Base-by-base conservation (phyloP, 2,329 filamentous ascomycete genomes). In the Orbilia brochopaga region DNA sequence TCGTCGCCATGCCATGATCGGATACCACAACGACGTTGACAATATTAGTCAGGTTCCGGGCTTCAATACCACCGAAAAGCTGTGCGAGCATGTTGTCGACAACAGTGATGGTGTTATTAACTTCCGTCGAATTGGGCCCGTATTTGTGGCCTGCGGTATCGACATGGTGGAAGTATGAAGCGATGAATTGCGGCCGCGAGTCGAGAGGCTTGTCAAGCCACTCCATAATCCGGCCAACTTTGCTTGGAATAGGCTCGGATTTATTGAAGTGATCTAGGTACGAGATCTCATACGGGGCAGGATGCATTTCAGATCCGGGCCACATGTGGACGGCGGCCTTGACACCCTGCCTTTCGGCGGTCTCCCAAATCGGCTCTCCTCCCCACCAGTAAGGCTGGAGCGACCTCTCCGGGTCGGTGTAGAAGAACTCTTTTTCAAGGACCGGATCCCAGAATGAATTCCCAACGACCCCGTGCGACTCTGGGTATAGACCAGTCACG, bases 1-100 rank as follows among this genome's bases (percentile, higher is more conserved):
- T 97, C 0, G 92, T 96, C 0, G 94, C 94, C 94, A 99, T 99
- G 56, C 94, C 94, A 78, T 99, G 94, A 78, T 99, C 94, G 0
- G 92, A 97, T 1, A 99, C 93, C n/a, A 99, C 85, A 35, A 99
- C 87, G 6, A 99, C 85, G 75, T 99, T 99, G 78, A 97, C 91
- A 70, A 99, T 90, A 19, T 88, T 79, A 0, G 92, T 96, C 56
- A 99, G 81, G 78, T 97, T 97, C 54, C 94, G 87, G 52, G 85
- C 81, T 73, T 92, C 86, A 0, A 99, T 83, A 0, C 92, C 92
- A 1, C 82, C 79, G 77, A 97, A 89, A 1, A 99, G 81, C 21
- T 85, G 79, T 27, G 87, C 89, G 24, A 99, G 82, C 91, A 97
- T 95, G 1, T 80, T 81, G 79, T 99, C 94, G 0, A 90, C 92